phyloP scores from a whole-genome alignment of 2,329 filamentous ascomycete genomes.

The Aspergillus sergii region DNA sequence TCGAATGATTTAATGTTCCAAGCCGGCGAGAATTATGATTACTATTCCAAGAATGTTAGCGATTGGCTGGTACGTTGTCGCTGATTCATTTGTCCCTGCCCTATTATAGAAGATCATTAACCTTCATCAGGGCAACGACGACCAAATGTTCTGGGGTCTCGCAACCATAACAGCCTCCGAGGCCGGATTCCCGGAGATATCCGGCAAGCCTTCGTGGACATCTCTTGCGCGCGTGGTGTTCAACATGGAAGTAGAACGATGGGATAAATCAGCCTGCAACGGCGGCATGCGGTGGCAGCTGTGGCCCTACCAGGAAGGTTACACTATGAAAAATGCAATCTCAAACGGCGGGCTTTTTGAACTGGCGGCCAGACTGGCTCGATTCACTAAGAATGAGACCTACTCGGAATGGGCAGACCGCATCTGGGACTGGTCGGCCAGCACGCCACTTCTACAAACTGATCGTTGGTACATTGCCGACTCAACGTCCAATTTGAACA shows the following conservation, averaged over 20 bases:
- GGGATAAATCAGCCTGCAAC: background rate
- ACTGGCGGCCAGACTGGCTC: background rate
- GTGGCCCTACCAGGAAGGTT: background rate
- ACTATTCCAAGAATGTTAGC: background rate
- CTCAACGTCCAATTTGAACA: background rate
- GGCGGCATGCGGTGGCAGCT: background rate
- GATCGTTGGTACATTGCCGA: background rate
- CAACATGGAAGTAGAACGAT: background rate
- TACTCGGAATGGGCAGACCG: background rate
- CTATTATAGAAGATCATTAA: background rate
- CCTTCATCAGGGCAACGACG: background rate
- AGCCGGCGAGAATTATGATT: background rate
- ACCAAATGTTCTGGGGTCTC: background rate
- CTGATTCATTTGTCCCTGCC: no score
- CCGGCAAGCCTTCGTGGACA: background rate
- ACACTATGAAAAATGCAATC: background rate
- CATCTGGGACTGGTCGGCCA: background rate
- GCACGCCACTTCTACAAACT: background rate
- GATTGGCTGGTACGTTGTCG: background rate
- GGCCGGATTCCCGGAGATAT: background rate
- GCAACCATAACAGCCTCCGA: background rate
- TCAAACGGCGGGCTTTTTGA: background rate
- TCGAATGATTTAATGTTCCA: background rate
- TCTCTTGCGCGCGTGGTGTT: background rate
- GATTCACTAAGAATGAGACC: background rate